These are phyloP conservation scores for Botrytis medusae DNA, from an alignment of 2,329 filamentous ascomycete species.

Conservation along the genomic window DNA sequence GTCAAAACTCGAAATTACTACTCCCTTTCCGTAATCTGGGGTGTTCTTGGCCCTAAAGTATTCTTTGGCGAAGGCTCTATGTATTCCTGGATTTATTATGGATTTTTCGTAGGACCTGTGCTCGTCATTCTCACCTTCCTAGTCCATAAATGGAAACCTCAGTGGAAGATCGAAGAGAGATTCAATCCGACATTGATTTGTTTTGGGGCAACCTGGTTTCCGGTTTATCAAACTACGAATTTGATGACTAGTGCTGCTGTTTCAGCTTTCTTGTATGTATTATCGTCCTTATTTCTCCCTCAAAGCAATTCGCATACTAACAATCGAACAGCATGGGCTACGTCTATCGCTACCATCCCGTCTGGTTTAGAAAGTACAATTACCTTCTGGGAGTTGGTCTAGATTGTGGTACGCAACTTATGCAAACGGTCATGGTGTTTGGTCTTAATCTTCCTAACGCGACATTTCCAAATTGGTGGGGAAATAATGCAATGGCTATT, in stretches of 20 bases:
- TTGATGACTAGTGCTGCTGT: constrained; percentile 36
- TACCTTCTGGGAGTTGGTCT: constrained; percentile 73
- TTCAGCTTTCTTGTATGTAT: constrained; percentile 34
- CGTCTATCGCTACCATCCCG: constrained; percentile 30
- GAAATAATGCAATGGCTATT: constrained; percentile 30
- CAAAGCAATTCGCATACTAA: not conserved
- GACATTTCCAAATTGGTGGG: constrained; percentile 39
- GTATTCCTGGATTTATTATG: constrained; percentile 39
- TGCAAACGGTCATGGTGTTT: constrained; percentile 69
- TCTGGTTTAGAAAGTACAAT: constrained; percentile 78
- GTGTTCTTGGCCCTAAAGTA: constrained; percentile 40
- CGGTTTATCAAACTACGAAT: constrained; percentile 38
- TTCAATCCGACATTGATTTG: constrained; percentile 38
- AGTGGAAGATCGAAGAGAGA: constrained; percentile 37
- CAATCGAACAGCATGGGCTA: constrained; percentile 9
- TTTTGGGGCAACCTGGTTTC: constrained; percentile 35
- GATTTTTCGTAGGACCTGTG: constrained; percentile 37
- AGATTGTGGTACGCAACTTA: constrained; percentile 66
- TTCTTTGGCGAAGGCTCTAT: constrained; percentile 33
- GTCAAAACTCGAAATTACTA: constrained; percentile 40
- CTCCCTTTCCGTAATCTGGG: constrained; percentile 41
- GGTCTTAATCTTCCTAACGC: constrained; percentile 39
- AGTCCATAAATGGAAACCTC: constrained; percentile 36
- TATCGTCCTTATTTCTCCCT: not conserved
- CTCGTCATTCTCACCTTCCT: constrained; percentile 33